Conservation (phyloP, 352 stramenopile genomes). For the Pythium dissotocum region DNA sequence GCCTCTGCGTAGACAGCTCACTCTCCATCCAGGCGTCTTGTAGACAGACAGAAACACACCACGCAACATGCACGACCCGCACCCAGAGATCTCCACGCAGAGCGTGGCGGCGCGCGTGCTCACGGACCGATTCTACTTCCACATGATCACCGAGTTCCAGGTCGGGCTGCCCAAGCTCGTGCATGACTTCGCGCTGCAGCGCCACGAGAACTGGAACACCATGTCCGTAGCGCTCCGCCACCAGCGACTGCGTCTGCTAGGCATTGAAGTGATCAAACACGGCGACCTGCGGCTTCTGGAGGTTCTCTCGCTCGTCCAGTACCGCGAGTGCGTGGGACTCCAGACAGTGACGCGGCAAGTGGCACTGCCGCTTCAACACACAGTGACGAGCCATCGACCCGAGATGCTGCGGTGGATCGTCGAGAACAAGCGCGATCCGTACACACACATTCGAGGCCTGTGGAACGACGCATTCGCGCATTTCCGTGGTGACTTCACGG, state of each 20-base stretch:
- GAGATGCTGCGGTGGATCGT: conserved; percentile 20
- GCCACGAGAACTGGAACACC: conserved; percentile 7
- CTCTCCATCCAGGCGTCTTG: neutral
- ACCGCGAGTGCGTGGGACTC: conserved; percentile 8
- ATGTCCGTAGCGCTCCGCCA: conserved; percentile 3
- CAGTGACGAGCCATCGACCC: conserved; percentile 7
- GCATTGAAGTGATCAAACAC: conserved; percentile 18
- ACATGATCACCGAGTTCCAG: conserved; percentile 20
- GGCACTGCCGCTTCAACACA: conserved; percentile 20
- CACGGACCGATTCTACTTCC: conserved; percentile 11
- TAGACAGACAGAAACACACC: neutral
- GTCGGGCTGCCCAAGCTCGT: conserved; percentile 13
- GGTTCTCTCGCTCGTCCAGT: conserved; percentile 4
- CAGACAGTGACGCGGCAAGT: conserved; percentile 11
- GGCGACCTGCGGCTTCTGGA: conserved; percentile 17
- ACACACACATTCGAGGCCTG: neutral
- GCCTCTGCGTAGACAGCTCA: neutral
- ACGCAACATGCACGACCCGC: neutral
- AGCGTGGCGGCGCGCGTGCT: conserved; percentile 9
- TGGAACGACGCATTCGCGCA: conserved; percentile 14
- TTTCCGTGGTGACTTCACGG: conserved; percentile 14
- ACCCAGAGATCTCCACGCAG: neutral
- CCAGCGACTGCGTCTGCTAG: conserved; percentile 16
- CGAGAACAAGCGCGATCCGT: conserved; percentile 7
- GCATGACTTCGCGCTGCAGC: conserved; percentile 9